Base-by-base conservation (phyloP, 306 rosid genomes). In the Purshia tridentata region DNA sequence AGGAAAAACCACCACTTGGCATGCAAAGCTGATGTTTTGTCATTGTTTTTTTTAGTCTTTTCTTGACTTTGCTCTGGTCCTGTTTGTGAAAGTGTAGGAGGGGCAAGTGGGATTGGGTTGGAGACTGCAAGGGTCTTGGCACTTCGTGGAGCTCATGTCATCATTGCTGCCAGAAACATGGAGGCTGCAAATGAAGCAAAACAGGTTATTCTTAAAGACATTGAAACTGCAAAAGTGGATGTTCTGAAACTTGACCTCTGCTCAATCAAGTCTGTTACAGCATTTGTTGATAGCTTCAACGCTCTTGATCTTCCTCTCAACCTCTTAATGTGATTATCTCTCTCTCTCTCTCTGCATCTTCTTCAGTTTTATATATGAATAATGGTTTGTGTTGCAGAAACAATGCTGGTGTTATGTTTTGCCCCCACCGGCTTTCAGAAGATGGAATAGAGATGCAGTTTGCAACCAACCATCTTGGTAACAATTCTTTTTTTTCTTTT, bases 331-430 rank as follows among this genome's bases (percentile, higher is more conserved):
- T 90, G 62, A 58, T 76, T 37, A 56, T 14, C 14, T 79, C 1
- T 54, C 20, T 55, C 5, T 73, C 35, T 39, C 6, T 8, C 22
- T 59, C 1, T 61, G 54, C 56, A 5, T 48, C 14, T 39, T 7
- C 20, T 49, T 11, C 39, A 18, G 2, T 56, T 73, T 78, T 20
- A 57, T 45, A 51, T 37, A 75, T 29, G 39, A 56, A 65, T 53
- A n/a, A 48, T 29, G 69, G 45, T 57, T 40, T 23, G 0, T 48
- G 22, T 84, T 85, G 79, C 81, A 94, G 99, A 94, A 94, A 94
- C 91, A 94, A 94, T 72, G 99, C 97, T 68, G 96, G 99, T 51
- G 84, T 94, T 41, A 91, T 94, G 99, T 94, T 94, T 80, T 91
- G 99, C 69, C 97, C 97, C 10, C 89, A 82, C 77, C 81, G 75